Evolutionary conservation across 441 rosid genomes (phyloP).

Genomic region (Euphorbia schlechtendalii): DNA sequence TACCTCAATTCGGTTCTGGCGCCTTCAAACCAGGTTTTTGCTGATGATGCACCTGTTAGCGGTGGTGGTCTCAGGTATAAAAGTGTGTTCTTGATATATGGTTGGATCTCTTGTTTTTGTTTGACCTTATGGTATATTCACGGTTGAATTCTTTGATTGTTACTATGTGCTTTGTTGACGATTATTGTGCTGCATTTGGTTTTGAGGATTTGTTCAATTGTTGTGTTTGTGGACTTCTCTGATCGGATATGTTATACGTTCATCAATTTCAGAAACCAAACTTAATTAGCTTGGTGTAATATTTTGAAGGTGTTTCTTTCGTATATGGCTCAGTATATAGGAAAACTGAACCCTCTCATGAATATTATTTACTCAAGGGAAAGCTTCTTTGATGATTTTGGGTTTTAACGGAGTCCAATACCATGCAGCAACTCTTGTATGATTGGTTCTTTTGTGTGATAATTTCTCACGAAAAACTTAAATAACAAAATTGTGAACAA

Average conservation of each 20-base stretch:
- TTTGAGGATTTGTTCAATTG: background rate
- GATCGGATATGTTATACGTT: background rate
- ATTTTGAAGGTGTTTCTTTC: background rate
- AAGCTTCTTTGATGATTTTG: background rate
- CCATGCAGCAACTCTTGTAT: background rate
- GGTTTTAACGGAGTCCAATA: background rate
- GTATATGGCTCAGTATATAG: slow-evolving; percentile 1
- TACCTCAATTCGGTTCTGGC: slow-evolving; percentile 73
- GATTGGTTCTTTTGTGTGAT: background rate
- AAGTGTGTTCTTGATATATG: background rate
- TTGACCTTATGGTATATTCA: background rate
- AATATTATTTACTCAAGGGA: background rate
- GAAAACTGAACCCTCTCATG: background rate
- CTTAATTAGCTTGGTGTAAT: slow-evolving; percentile 3
- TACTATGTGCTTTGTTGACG: background rate
- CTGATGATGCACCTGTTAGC: slow-evolving; percentile 70
- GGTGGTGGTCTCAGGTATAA: slow-evolving; percentile 89
- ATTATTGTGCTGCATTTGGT: background rate
- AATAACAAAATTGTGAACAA: background rate
- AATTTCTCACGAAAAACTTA: background rate
- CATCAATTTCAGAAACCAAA: background rate
- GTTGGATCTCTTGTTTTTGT: slow-evolving; percentile 6
- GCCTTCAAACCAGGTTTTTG: slow-evolving; percentile 63
- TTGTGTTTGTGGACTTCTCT: background rate
- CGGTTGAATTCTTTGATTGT: background rate